Percentiles rank a stretch among this genome's conserved stretches.
Evolutionary conservation across 768 basidiomycete genomes (phyloP).

Genomic region (Leucosporidium scottii): DNA sequence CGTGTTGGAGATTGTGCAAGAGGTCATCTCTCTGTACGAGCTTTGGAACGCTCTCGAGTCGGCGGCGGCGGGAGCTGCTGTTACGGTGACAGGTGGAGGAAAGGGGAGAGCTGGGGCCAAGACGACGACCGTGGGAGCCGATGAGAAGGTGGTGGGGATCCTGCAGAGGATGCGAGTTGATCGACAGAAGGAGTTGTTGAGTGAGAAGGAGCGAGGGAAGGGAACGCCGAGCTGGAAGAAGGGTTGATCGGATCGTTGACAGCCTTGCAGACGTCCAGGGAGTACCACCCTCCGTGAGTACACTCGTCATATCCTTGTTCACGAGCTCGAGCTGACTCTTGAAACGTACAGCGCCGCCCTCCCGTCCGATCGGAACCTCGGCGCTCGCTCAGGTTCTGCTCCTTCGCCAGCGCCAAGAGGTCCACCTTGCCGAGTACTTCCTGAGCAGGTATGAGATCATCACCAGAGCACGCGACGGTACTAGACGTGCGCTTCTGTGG

Average conservation of each 20-base stretch:
- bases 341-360: too few species aligned
- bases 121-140: constrained; percentile 7
- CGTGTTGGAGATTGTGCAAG: constrained; percentile 76
- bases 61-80: constrained; percentile 11
- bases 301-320: too few species aligned
- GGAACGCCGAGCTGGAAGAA: neutral
- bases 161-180: constrained; percentile 63
- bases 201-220: constrained; percentile 9
- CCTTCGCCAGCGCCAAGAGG: too few species aligned
- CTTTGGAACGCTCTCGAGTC: constrained; percentile 65
- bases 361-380: too few species aligned
- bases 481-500: too few species aligned
- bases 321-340: too few species aligned
- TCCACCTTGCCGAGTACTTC: too few species aligned
- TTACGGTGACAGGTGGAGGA: constrained; percentile 11
- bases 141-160: constrained; percentile 50
- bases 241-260: neutral
- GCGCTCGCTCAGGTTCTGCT: too few species aligned
- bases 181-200: constrained; percentile 50
- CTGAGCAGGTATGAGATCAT: too few species aligned
- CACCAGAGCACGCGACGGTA: too few species aligned
- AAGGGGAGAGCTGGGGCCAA: constrained; percentile 47
- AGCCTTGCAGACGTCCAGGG: too few species aligned
- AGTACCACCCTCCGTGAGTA: too few species aligned
- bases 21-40: constrained; percentile 81